These are phyloP conservation scores for Pseudocercospora vitis DNA, from an alignment of 2,329 filamentous ascomycete species.

Conservation along the genomic window DNA sequence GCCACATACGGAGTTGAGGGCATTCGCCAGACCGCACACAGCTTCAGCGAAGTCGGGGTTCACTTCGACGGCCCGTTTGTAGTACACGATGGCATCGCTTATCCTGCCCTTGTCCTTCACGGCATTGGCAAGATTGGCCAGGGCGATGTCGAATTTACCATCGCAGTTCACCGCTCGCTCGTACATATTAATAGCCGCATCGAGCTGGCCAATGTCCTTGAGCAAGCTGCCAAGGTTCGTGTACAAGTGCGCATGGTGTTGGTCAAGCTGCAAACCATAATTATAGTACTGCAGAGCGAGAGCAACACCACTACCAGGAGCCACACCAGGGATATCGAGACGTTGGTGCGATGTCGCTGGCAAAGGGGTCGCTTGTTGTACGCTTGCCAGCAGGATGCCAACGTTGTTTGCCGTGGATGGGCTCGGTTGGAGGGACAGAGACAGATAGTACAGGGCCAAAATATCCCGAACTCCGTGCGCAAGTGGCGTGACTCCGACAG, in stretches of 20 bases:
- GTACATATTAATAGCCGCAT: slow-evolving; percentile 94
- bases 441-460: slow-evolving; percentile 90
- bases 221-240: slow-evolving; percentile 93
- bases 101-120: slow-evolving; percentile 95
- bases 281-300: slow-evolving; percentile 93
- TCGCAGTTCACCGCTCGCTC: slow-evolving; percentile 91
- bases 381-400: slow-evolving; percentile 90
- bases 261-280: slow-evolving; percentile 83
- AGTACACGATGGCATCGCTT: slow-evolving; percentile 87
- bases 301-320: slow-evolving; percentile 81
- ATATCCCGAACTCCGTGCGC: slow-evolving; percentile 86
- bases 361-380: slow-evolving; percentile 66
- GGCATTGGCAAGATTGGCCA: slow-evolving; percentile 95
- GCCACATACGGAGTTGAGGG: slow-evolving; percentile 92
- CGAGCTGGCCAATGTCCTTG: slow-evolving; percentile 92
- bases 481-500: slow-evolving; percentile 35
- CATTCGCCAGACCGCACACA: slow-evolving; percentile 91
- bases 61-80: slow-evolving; percentile 83
- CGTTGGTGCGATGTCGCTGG: slow-evolving; percentile 35
- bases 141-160: slow-evolving; percentile 90
- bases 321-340: slow-evolving; percentile 68
- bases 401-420: slow-evolving; percentile 98
- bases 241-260: slow-evolving; percentile 90
- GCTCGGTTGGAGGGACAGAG: slow-evolving; percentile 88
- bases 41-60: slow-evolving; percentile 97